Conservation (phyloP, 352 stramenopile genomes). For the Achlya hypogyna region DNA sequence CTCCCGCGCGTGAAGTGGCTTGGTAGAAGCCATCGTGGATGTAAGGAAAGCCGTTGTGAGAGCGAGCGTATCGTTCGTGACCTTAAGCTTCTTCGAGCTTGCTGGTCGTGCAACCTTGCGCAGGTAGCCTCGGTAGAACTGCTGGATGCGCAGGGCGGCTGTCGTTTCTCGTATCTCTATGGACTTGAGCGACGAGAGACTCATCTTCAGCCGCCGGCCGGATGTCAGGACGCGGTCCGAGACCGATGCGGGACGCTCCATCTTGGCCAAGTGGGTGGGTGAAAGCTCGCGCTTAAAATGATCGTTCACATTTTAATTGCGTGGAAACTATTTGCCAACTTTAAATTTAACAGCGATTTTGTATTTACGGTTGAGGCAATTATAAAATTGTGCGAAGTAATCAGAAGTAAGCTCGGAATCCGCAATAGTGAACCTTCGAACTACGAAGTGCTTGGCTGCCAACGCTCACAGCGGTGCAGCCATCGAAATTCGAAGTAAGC, state of each 20-base stretch:
- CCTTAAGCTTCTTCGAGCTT: slow-evolving; percentile 16
- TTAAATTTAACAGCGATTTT: not conserved
- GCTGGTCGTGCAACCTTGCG: slow-evolving; percentile 32
- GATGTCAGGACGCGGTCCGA: not conserved
- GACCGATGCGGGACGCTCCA: not conserved
- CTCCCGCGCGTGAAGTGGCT: slow-evolving; percentile 30
- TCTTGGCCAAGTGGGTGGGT: not conserved
- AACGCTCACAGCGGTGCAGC: not conserved
- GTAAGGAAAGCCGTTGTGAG: slow-evolving; percentile 5
- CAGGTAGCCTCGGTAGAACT: slow-evolving; percentile 67
- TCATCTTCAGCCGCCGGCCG: not conserved
- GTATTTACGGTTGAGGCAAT: not conserved
- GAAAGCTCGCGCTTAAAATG: not conserved
- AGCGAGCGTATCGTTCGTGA: slow-evolving; percentile 15
- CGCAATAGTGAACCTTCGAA: not conserved
- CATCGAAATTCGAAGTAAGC: not conserved
- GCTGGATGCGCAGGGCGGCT: slow-evolving; percentile 36
- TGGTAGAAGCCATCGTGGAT: not conserved
- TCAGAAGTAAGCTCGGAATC: not conserved
- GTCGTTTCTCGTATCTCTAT: not conserved
- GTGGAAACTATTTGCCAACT: too few species aligned
- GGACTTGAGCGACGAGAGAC: not conserved
- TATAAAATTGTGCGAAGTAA: not conserved
- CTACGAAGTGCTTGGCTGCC: not conserved
- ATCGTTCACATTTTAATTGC: not conserved